Evolutionary conservation across 306 rosid genomes (phyloP).

Genomic region (Trifolium pratense): DNA sequence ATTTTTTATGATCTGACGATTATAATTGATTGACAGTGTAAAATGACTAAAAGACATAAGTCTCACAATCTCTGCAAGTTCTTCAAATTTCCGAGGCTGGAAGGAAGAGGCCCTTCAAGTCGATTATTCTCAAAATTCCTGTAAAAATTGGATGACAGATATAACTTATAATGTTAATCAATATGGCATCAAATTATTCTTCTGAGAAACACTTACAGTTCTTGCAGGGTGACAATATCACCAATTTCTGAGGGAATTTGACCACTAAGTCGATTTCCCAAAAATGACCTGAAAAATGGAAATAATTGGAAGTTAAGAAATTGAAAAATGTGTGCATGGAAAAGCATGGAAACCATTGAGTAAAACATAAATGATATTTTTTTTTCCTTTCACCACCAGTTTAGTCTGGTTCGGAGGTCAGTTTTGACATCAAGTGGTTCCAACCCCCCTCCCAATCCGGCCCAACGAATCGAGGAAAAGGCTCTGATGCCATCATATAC

Average conservation of each 20-base stretch:
- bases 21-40: too few species aligned
- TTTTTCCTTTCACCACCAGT: too few species aligned
- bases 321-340: neutral
- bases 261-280: conserved; percentile 68
- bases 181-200: neutral
- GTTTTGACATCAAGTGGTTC: too few species aligned
- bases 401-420: too few species aligned
- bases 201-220: conserved; percentile 57
- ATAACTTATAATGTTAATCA: conserved; percentile 11
- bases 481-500: too few species aligned
- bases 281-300: conserved; percentile 55
- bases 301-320: conserved; percentile 19
- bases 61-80: conserved; percentile 62
- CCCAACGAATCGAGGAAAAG: too few species aligned
- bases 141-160: conserved; percentile 29
- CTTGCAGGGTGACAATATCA: conserved; percentile 51
- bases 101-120: conserved; percentile 66
- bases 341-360: neutral
- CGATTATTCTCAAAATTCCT: conserved; percentile 69
- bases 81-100: conserved; percentile 61
- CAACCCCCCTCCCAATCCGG: too few species aligned
- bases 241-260: conserved; percentile 68
- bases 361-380: neutral
- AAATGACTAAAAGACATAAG: neutral
- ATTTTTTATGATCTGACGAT: too few species aligned